These are phyloP conservation scores for Candida taoyuanica DNA, from an alignment of 805 yeast species.

Conservation along the genomic window DNA sequence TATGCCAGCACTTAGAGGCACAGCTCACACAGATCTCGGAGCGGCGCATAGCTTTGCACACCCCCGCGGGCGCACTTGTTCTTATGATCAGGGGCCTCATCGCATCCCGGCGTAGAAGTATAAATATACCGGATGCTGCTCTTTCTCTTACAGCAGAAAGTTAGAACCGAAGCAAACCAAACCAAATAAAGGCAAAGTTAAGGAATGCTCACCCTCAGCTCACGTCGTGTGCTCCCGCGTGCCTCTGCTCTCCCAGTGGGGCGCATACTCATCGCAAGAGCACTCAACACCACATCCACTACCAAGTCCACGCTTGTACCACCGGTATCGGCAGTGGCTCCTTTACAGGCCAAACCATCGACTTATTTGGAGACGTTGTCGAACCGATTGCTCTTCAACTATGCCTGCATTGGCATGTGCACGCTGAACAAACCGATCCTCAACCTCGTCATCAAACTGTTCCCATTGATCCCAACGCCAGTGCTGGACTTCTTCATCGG, in stretches of 20 bases:
- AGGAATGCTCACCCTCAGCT: too few relatives aligned
- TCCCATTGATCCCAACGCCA: constrained; percentile 72
- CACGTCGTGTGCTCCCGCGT: neutral
- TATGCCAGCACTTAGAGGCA: neutral
- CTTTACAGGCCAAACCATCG: constrained; percentile 8
- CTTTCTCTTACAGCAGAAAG: too few relatives aligned
- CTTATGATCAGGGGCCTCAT: neutral
- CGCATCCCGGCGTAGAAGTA: too few relatives aligned
- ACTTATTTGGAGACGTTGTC: constrained; percentile 50
- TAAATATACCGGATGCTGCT: too few relatives aligned
- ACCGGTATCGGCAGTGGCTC: constrained; percentile 1
- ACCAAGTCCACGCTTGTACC: constrained; percentile 8
- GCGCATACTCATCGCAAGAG: constrained; percentile 7
- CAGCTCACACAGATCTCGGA: neutral
- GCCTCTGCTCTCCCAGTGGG: neutral
- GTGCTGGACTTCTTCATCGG: constrained; percentile 70
- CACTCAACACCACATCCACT: constrained; percentile 19
- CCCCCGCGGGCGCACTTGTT: neutral
- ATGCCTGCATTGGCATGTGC: constrained; percentile 63
- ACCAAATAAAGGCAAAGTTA: too few relatives aligned
- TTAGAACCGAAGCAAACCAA: too few relatives aligned
- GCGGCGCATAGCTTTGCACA: neutral
- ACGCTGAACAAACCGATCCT: constrained; percentile 62
- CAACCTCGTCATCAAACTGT: constrained; percentile 54
- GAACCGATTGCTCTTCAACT: constrained; percentile 53